Evolutionary conservation across 805 yeast species (phyloP).

Genomic region (Wickerhamomyces hampshirensis): DNA sequence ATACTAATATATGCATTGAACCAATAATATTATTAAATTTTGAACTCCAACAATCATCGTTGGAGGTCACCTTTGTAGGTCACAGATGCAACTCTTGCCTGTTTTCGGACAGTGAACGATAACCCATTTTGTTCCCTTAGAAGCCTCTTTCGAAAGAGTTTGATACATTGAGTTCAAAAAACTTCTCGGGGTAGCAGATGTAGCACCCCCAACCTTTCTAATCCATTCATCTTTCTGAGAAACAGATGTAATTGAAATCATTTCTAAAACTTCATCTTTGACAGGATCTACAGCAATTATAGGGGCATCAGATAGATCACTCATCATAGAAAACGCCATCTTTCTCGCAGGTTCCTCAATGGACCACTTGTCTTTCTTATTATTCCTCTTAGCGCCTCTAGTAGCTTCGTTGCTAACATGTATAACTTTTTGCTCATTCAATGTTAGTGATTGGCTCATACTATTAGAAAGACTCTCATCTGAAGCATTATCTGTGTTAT

Average conservation of each 20-base stretch:
- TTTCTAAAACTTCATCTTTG: conserved; percentile 79
- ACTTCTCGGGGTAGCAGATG: conserved; percentile 75
- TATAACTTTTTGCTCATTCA: conserved; percentile 48
- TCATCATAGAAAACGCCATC: conserved; percentile 51
- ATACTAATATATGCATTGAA: too few relatives aligned
- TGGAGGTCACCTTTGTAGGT: conserved; percentile 53
- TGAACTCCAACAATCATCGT: too few relatives aligned
- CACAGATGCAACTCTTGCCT: conserved; percentile 62
- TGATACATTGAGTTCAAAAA: conserved; percentile 72
- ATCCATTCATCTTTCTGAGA: conserved; percentile 71
- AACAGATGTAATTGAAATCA: conserved; percentile 74
- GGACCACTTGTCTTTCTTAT: conserved; percentile 72
- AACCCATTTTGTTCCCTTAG: conserved; percentile 70
- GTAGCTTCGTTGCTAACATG: conserved; percentile 79
- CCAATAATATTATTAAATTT: too few relatives aligned
- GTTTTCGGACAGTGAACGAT: conserved; percentile 75
- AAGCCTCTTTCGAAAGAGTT: conserved; percentile 66
- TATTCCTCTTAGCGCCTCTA: conserved; percentile 68
- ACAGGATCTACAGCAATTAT: conserved; percentile 71
- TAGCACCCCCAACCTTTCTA: conserved; percentile 75
- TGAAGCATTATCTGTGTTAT: conserved; percentile 18
- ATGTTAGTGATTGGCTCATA: conserved; percentile 24
- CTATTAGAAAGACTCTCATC: conserved; percentile 22
- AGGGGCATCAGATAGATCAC: conserved; percentile 59
- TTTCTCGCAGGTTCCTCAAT: conserved; percentile 67